Base-by-base conservation (phyloP, 805 yeast genomes). In the Barnettozyma populi region DNA sequence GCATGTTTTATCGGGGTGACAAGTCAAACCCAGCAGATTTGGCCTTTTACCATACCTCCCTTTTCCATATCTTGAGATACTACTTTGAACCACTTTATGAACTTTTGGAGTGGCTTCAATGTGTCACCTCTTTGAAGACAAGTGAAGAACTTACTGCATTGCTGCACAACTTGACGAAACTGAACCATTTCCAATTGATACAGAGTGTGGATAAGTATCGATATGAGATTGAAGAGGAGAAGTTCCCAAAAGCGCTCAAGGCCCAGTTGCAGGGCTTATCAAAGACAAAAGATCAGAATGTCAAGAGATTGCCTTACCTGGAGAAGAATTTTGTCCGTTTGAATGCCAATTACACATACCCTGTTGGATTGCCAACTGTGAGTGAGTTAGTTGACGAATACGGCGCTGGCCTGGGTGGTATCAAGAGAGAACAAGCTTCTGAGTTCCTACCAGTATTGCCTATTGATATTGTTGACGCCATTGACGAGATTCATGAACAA, bases 31-130 rank as follows among this genome's bases (percentile, higher is more conserved):
- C 83, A 3, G 60, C 62, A 29, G 77, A 77, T 53, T 71, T 83
- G 4, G 60, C 73, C 10, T 84, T 83, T 56, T 82, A 76, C 60
- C 86, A 85, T 62, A 78, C 77, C 44, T 72, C 88, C 1, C 70
- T 88, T 44, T 80, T 73, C 57, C 76, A 77, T 44, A 76, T 89
- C 19, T 84, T 94, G 0, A 79, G 78, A 36, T 67, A 69, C 20
- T 89, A 86, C 54, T 70, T 90, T 44, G 78, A 76, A 50, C 90
- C 96, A 0, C 72, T 86, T 0, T 77, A 84, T 45, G 90, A 92
- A 63, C 65, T 92, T 25, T 69, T 92, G 47, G 97, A 92, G 64
- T 92, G 96, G 92, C 68, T 90, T 44, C 98, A 90, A 64, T 85
- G 92, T 38, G 79, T 89, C 64, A 79, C 95, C 0, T 79, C 85